Evolutionary conservation across 2,329 filamentous ascomycete species (phyloP), one percentile per base, ranked within the genome.

Genomic region (Aspergillus fischeri): DNA sequence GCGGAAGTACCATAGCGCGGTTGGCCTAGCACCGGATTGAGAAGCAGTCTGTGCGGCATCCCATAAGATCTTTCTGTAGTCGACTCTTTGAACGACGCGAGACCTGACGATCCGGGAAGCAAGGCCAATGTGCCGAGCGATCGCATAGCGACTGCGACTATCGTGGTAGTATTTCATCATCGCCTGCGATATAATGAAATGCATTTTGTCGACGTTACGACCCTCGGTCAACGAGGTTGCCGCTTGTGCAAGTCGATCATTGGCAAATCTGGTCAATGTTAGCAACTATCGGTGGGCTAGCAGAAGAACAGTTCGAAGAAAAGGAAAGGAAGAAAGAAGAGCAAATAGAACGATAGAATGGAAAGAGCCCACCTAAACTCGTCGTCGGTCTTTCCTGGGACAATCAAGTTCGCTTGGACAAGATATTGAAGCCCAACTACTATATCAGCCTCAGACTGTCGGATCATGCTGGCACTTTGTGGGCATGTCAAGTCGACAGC

Each of bases 201-300:
- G 92, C 92, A 97, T 97, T 65, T 89, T 89, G 21, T 83, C 79
- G 24, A 83, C 77, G 55, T 89, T 86, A 51, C 76, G 78, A 67
- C 84, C 86, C 68, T 92, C 86, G 60, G 83, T 85, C 52, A 96
- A 77, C 4, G 84, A 82, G 14, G 83, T 80, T 5, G 91, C 86
- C 17, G 90, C 91, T 69, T 89, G 86, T 52, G 92, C 82, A 67
- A 95, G 95, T 53, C 92, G 85, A 72, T 97, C 92, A 71, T 97
- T 92, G 35, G 88, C 86, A 71, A 97, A 97, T 35, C 86, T 86
- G 60, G 8, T 45, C 21, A 51, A 4, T 17, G 35, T 63, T 55
- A 67, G 59, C 24, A 27, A 47, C 44, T 25, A 14, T 14, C 44
- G 24, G 24, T 14, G 21, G 42, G 10, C 21, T 45, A 4, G 42